Base-by-base conservation (phyloP, 768 basidiomycete species). In the Butyriboletus loyo region DNA sequence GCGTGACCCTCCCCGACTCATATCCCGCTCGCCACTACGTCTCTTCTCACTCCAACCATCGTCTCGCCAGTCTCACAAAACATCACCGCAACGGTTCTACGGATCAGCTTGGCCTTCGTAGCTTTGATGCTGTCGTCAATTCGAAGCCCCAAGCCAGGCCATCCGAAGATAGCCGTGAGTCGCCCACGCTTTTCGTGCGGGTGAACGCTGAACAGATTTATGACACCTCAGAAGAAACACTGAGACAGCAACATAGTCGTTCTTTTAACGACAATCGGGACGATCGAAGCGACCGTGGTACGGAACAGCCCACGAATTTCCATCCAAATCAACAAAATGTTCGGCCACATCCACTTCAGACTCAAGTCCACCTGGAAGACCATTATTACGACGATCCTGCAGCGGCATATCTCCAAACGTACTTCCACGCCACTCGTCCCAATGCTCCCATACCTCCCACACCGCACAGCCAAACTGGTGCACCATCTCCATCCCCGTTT, bases 381-480 rank as follows among this genome's bases (percentile, higher is more conserved):
- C 80, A 82, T 13, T 76, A 76, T 55, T 79, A 85, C 40, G 83
- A 86, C 39, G 84, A 87, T 58, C 72, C 84, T 0, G 75, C 80
- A 0, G 77, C 78, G 0, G 72, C 80, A 14, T 86, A 84, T 65
- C 72, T 86, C 35, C 82, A 82, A 50, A 65, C 77, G 0, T 86
- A 84, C 61, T 72, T 82, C 21, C 78, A 76, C 25, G 78, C 82
- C 1, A 74, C 79, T 4, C 82, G 89, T 0, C 88, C 87, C 0
- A 81, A 83, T 52, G 89, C 87, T 0, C 89, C 89, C 17, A 78
- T 90, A 36, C 89, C 89, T 0, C 88, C 89, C 0, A 91, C 89
- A 0, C 89, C 87, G 4, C 86, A 87, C 49, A 85, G 80, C 44
- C 84, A 87, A 52, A 87, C 86, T 0, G 80, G 85, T 8, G 85